Percentiles rank a stretch among this genome's conserved stretches.
phyloP scores from a whole-genome alignment of 768 basidiomycete species.

The Amanita inopinata region DNA sequence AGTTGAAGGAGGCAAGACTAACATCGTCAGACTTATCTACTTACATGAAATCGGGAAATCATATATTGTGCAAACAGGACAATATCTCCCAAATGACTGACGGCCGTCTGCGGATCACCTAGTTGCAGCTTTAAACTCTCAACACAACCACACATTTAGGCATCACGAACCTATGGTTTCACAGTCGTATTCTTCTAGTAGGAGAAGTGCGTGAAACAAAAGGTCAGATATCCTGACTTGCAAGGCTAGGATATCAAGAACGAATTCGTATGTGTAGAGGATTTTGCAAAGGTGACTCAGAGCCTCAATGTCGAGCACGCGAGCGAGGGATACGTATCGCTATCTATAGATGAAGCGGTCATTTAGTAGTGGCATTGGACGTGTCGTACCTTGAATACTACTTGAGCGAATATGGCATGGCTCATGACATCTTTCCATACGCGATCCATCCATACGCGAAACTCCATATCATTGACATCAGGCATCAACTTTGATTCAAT shows the following conservation, averaged over 20 bases:
- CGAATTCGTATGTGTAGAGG: conserved; percentile 46
- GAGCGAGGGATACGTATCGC: conserved; percentile 48
- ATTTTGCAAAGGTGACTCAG: conserved; percentile 63
- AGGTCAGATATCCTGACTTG: conserved; percentile 57
- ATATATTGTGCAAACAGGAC: conserved; percentile 65
- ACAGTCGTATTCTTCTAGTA: conserved; percentile 68
- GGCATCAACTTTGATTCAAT: conserved; percentile 47
- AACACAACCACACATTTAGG: neutral
- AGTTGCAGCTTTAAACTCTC: conserved; percentile 1
- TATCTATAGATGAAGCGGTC: conserved; percentile 19
- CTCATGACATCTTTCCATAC: conserved; percentile 47
- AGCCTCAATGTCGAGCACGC: conserved; percentile 52
- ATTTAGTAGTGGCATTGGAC: neutral
- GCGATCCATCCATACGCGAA: conserved; percentile 28
- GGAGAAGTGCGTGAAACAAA: conserved; percentile 48
- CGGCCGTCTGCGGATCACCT: conserved; percentile 82
- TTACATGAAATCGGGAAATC: conserved; percentile 55
- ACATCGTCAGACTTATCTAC: conserved; percentile 11
- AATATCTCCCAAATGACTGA: conserved; percentile 70
- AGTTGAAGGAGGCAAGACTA: conserved; percentile 7
- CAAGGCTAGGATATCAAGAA: conserved; percentile 60
- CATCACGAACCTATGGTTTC: conserved; percentile 61
- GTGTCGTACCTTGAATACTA: conserved; percentile 44
- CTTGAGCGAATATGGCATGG: conserved; percentile 48
- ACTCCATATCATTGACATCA: conserved; percentile 33